Percentiles rank a stretch among this genome's conserved stretches.
Evolutionary conservation across 2,329 filamentous ascomycete genomes (phyloP).

Genomic region (Onygenales sp.): DNA sequence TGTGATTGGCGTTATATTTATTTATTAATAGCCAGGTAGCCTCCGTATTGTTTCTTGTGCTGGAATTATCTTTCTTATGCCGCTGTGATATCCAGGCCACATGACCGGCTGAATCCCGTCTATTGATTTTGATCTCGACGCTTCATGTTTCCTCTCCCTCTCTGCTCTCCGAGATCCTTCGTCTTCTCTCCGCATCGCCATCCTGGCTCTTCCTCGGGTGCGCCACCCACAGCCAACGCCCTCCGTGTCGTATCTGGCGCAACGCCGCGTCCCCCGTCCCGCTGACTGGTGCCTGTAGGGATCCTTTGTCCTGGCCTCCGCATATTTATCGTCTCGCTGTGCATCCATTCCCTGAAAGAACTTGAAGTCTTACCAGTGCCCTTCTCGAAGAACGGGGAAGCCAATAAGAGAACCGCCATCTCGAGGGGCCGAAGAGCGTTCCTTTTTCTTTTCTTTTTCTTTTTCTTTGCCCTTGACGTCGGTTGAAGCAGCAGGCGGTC

Average conservation of each 20-base stretch:
- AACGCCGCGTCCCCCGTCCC: no score
- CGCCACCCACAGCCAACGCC: neutral
- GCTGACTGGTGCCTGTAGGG: no score
- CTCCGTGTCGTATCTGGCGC: no score
- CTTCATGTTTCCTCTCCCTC: neutral
- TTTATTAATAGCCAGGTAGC: neutral
- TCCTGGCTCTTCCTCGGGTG: no score
- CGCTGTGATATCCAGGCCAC: neutral
- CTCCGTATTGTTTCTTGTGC: neutral
- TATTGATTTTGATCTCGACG: slow-evolving; percentile 1
- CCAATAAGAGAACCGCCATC: no score
- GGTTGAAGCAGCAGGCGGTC: slow-evolving; percentile 1
- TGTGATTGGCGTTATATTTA: neutral
- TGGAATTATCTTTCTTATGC: neutral
- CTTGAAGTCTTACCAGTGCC: no score
- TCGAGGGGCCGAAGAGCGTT: neutral
- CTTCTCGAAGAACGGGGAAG: no score
- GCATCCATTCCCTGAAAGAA: no score
- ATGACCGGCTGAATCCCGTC: neutral
- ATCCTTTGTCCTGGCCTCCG: no score
- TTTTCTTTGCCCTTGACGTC: neutral
- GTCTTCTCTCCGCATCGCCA: no score
- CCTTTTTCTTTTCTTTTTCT: neutral
- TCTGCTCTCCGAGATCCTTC: neutral
- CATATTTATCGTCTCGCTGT: no score